Evolutionary conservation across 2,329 filamentous ascomycete genomes (phyloP), one percentile per base, ranked within the genome.

Genomic region (Cercospora sp.): DNA sequence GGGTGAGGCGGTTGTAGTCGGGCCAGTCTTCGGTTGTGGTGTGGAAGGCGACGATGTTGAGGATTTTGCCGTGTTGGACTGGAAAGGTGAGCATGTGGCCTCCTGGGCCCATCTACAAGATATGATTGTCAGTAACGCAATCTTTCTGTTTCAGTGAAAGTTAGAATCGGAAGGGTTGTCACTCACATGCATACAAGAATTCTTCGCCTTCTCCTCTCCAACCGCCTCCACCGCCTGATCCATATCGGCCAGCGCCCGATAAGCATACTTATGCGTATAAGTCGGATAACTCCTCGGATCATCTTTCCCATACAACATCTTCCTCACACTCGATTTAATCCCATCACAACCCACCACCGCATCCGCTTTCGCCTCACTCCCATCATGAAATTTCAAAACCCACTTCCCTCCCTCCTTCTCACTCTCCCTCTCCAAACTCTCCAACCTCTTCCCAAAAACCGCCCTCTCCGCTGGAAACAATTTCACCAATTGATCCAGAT

Each of bases 31-130:
- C 62, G 3, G 69, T 18, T 9, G 69, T 69, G 2, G 71, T 73
- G 26, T 72, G 66, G 71, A 76, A 76, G 5, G 74, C 74, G 3
- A 76, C 75, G 32, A 76, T 70, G 58, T 76, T 76, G 24, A 76
- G 63, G 3, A 67, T 74, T 16, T 71, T 68, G 55, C 75, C 75
- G 32, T 74, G 70, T 64, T 74, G 71, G 60, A 77, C 71, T 0
- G 88, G 86, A 73, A 89, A 90, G 0, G 85, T 89, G 21, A 90
- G 79, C 13, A 86, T 74, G 75, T 90, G 88, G 0, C 85, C 86
- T 61, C 82, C 72, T 1, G 70, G 67, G 4, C 76, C 74, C 71
- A 77, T 75, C 67, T 73, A 8, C 24, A 24, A 24, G 6, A n/a
- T 16, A 40, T n/a, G 7, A 40, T 13, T 40, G 37, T 40, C 37